Base-by-base conservation (phyloP, 1,284 basidiomycete species). In the Ceratobasidium sp. region DNA sequence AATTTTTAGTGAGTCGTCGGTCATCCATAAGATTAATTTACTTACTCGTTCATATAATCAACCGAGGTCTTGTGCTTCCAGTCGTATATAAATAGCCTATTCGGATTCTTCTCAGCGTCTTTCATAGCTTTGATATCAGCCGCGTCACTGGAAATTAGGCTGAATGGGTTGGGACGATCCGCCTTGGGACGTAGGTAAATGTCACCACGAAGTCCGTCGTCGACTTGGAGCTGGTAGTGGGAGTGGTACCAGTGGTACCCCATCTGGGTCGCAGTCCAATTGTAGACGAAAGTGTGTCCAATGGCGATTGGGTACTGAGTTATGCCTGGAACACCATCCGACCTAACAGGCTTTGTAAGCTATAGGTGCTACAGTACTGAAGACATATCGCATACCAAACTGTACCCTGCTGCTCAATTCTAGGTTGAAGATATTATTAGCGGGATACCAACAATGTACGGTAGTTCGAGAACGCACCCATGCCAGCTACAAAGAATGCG, bases 41-140 rank as follows among this genome's bases (percentile, higher is more conserved):
- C 67, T 58, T 15, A 71, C 66, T 75, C 73, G 4, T 58, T 35
- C 26, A 77, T 61, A 26, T 71, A 74, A 13, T 67, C 56, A 26
- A 45, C 51, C 10, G 73, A 58, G 11, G 75, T 71, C 60, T 66
- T 67, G 60, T 77, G 77, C 15, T 65, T 76, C 77, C 77, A 76
- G 37, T 77, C 77, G 23, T 60, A 53, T 3, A 76, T 42, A 45
- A 58, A 61, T 13, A 77, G 45, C 7, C 65, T n/a, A 37, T 75
- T 39, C n/a, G 77, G 77, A 26, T 54, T 76, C 23, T 51, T 54
- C 37, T 77, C 68, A n/a, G 77, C 77, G 4, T 42, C 51, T 51
- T 77, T 76, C 77, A 77, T 63, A 13, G 77, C 69, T 3, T 26
- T 37, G 39, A 77, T 66, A 31, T 75, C 76, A 15, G 60, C 51